Evolutionary conservation across 768 basidiomycete species (phyloP), one percentile per base, ranked within the genome.

Genomic region (Bullera alba): DNA sequence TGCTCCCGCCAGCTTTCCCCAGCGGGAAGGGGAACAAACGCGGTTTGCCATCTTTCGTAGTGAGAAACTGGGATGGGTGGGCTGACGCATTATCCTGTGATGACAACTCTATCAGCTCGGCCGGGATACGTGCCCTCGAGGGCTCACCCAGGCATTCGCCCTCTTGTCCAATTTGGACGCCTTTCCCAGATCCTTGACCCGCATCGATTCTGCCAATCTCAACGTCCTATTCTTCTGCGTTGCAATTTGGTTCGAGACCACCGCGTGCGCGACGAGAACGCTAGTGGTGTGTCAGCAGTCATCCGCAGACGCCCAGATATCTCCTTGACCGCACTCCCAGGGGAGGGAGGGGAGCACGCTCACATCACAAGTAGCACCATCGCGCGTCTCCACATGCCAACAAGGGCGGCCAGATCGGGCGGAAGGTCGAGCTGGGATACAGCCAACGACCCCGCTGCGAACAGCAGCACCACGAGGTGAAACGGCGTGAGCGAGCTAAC

Each of bases 21-120:
- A 68, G 52, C 2, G 66, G 66, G 43, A 68, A 68, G 12, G 66
- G 63, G 29, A 61, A 68, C 22, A 68, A 29, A n/a, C 66, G 36
- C 4, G 66, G 66, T 49, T 68, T 68, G 21, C 55, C 63, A 34
- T 68, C 63, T 32, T 54, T 50, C 16, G 63, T 62, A 28, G 63
- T 65, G 19, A 68, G 46, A 42, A 68, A 68, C 17, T 55, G 53
- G 15, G 60, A 62, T 12, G 66, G 66, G 37, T 68, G 66, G 15
- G 61, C 46, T 5, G 43, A 43, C 15, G 44, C 46, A 37, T 61
- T 54, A 26, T 56, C 54, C 64, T 66, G 17, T 28, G 10, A 8
- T 6, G 22, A 21, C n/a, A n/a, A n/a, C n/a, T 39, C 14, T 10
- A 22, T 10, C 8, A 10, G 38, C 7, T 39, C 26, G 12, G 10